Evolutionary conservation across 306 rosid genomes (phyloP).

Genomic region (Pueraria montana): DNA sequence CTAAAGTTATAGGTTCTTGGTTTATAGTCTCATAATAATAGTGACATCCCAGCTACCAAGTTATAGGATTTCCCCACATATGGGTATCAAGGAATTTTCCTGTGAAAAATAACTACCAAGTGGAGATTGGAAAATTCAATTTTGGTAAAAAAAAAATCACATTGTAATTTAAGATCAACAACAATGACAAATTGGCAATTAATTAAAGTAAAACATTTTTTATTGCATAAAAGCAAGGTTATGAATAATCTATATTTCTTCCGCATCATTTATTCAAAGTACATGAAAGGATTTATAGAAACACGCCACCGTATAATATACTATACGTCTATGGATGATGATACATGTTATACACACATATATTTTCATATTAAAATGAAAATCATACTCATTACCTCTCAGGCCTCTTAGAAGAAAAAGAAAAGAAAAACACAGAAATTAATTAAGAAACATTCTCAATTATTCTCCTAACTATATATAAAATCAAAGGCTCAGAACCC

Average conservation of each 20-base stretch:
- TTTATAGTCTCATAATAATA: no score
- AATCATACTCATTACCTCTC: slow-evolving; percentile 10
- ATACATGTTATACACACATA: slow-evolving; percentile 28
- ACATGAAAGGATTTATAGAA: neutral
- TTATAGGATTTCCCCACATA: neutral
- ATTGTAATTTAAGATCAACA: neutral
- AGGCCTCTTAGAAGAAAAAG: neutral
- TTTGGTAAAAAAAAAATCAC: neutral
- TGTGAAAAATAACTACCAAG: neutral
- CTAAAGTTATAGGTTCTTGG: no score
- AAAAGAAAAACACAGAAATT: neutral
- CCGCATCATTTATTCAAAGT: slow-evolving; percentile 4
- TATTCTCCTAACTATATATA: slow-evolving; percentile 26
- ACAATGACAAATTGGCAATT: neutral
- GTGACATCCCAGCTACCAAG: no score
- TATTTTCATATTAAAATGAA: slow-evolving; percentile 11
- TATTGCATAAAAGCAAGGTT: neutral
- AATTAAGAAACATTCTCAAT: neutral
- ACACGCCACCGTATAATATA: slow-evolving; percentile 25
- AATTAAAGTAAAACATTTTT: neutral
- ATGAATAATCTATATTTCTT: slow-evolving; percentile 22
- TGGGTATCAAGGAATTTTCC: neutral
- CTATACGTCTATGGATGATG: slow-evolving; percentile 24
- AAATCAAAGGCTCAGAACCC: slow-evolving; percentile 25
- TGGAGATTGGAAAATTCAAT: neutral